Percentiles rank a stretch among this genome's conserved stretches.
Evolutionary conservation across 495 filamentous ascomycete species (phyloP).

Genomic region (Talaromyces stipitatus): DNA sequence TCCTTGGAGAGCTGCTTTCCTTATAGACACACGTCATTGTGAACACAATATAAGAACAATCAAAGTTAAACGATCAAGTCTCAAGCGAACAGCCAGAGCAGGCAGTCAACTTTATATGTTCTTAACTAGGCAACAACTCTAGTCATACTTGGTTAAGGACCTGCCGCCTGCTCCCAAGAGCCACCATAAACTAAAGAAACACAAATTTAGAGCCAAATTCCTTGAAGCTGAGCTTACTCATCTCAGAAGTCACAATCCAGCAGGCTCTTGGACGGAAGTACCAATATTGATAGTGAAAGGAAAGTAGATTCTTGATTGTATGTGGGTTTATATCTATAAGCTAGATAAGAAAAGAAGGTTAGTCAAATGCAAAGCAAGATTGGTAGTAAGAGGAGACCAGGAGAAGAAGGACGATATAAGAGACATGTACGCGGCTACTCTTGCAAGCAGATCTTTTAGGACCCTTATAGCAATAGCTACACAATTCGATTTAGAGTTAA

Average conservation of each 20-base stretch:
- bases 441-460: constrained; percentile 15
- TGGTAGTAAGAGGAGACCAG: constrained; percentile 21
- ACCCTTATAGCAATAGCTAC: constrained; percentile 13
- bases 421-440: too few relatives aligned
- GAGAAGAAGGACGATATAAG: constrained; percentile 7
- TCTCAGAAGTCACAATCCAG: constrained; percentile 2
- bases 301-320: constrained; percentile 8
- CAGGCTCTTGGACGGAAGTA: not conserved
- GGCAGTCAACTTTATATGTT: not conserved
- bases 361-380: constrained; percentile 19
- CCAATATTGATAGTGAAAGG: not conserved
- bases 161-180: too few relatives aligned
- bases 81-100: not conserved
- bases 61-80: not conserved
- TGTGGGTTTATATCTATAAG: constrained; percentile 15
- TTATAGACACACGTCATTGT: not conserved
- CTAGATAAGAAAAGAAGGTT: constrained; percentile 15
- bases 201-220: not conserved
- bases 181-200: not conserved
- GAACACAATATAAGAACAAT: not conserved
- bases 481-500: constrained; percentile 16
- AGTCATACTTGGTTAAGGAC: not conserved
- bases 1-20: constrained; percentile 2
- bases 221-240: not conserved
- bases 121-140: not conserved